These are phyloP conservation scores for Domatiomyces catenatus DNA, from an alignment of 2,329 filamentous ascomycete genomes.

Conservation along the genomic window DNA sequence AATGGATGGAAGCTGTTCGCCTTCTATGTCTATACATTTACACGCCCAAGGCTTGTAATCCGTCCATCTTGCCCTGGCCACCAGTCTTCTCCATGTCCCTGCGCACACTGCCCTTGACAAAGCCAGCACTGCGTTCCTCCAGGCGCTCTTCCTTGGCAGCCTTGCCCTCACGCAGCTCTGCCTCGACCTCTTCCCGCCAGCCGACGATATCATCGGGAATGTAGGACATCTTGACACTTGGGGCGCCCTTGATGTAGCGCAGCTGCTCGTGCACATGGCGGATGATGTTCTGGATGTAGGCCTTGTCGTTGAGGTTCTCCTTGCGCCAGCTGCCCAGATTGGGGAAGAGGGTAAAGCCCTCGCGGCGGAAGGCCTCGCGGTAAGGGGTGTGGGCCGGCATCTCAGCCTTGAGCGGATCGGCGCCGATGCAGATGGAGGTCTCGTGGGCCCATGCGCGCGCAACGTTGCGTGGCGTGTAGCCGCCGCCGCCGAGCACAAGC, in stretches of 20 bases:
- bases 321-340: conserved; percentile 53
- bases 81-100: conserved; percentile 14
- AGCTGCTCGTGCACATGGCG: conserved; percentile 71
- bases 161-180: conserved; percentile 29
- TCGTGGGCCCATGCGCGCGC: conserved; percentile 95
- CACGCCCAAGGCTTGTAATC: not conserved
- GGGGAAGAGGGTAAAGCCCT: conserved; percentile 67
- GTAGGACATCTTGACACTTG: conserved; percentile 69
- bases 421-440: conserved; percentile 74
- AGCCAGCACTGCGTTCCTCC: conserved; percentile 25
- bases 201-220: conserved; percentile 63
- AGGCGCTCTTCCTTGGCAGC: conserved; percentile 27
- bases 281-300: conserved; percentile 61
- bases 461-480: conserved; percentile 92
- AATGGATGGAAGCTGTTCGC: not conserved
- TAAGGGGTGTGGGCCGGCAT: conserved; percentile 73
- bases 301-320: conserved; percentile 64
- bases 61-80: not conserved
- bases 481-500: conserved; percentile 82
- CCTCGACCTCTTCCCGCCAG: conserved; percentile 33
- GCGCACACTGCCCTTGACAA: conserved; percentile 12
- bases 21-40: too few relatives aligned
- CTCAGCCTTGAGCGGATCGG: conserved; percentile 52
- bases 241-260: conserved; percentile 67
- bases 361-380: conserved; percentile 73